These are phyloP conservation scores for Umbelopsis isabellina DNA, from an alignment of 192 early-diverging fungal species.

Conservation along the genomic window DNA sequence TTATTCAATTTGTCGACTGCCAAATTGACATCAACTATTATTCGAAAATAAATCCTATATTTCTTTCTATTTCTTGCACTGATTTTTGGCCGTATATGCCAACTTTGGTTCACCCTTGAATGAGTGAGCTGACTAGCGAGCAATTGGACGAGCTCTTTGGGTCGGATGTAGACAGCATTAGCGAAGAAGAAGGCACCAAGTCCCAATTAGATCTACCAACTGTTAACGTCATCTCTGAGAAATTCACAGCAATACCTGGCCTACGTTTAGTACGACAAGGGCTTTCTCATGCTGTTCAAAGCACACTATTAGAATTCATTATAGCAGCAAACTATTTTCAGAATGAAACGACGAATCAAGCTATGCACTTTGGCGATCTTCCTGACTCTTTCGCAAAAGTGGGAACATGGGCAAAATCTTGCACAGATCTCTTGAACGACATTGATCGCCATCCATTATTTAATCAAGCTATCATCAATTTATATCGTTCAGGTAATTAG, in stretches of 20 bases:
- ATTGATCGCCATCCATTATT: conserved; percentile 46
- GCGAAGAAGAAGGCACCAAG: neutral
- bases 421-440: conserved; percentile 30
- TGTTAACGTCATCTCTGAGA: neutral
- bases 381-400: conserved; percentile 40
- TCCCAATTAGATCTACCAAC: neutral
- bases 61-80: neutral
- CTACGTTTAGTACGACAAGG: conserved; percentile 27
- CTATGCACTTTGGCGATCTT: conserved; percentile 52
- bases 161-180: neutral
- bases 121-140: neutral
- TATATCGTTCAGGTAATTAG: conserved; percentile 44
- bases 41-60: neutral
- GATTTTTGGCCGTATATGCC: neutral
- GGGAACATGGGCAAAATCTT: neutral
- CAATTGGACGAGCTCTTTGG: conserved; percentile 10
- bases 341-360: conserved; percentile 39
- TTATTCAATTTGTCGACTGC: neutral
- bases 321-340: conserved; percentile 33
- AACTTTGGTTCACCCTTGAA: neutral
- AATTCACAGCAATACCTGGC: conserved; percentile 25
- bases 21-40: neutral
- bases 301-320: conserved; percentile 25
- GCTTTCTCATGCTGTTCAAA: conserved; percentile 40
- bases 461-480: conserved; percentile 56